These are phyloP conservation scores for Novymonas esmeraldas DNA, from an alignment of 208 protist species.

Conservation along the genomic window DNA sequence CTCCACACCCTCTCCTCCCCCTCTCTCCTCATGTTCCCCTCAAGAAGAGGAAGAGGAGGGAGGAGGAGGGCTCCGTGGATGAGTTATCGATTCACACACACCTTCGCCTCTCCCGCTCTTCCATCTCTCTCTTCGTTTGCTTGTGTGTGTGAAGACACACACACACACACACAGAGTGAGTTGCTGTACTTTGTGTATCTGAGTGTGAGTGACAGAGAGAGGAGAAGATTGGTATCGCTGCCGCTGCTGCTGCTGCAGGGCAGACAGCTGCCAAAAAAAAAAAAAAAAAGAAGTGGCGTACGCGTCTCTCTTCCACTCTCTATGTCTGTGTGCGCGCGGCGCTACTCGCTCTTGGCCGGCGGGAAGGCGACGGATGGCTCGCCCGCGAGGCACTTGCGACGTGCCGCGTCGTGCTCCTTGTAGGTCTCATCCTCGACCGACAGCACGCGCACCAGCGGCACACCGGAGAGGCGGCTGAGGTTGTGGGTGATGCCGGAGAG, in stretches of 20 bases:
- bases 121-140: not conserved
- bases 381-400: constrained; percentile 75
- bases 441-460: constrained; percentile 57
- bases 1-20: not conserved
- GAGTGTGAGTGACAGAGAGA: not conserved
- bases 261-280: not conserved
- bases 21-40: not conserved
- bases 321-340: not conserved
- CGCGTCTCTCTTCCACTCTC: not conserved
- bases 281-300: not conserved
- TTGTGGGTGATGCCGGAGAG: constrained; percentile 53
- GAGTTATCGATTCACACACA: too few species aligned
- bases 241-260: too few species aligned
- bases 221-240: too few species aligned
- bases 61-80: too few species aligned
- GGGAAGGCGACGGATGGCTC: constrained; percentile 75
- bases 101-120: not conserved
- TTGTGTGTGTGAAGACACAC: not conserved
- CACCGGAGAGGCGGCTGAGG: constrained; percentile 69
- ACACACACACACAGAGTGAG: not conserved
- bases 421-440: constrained; percentile 54
- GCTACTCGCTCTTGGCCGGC: constrained; percentile 1
- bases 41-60: too few species aligned
- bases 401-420: constrained; percentile 67
- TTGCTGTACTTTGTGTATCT: not conserved